Conservation (phyloP, 192 early-diverging fungal genomes). For the Coemansia sp. region DNA sequence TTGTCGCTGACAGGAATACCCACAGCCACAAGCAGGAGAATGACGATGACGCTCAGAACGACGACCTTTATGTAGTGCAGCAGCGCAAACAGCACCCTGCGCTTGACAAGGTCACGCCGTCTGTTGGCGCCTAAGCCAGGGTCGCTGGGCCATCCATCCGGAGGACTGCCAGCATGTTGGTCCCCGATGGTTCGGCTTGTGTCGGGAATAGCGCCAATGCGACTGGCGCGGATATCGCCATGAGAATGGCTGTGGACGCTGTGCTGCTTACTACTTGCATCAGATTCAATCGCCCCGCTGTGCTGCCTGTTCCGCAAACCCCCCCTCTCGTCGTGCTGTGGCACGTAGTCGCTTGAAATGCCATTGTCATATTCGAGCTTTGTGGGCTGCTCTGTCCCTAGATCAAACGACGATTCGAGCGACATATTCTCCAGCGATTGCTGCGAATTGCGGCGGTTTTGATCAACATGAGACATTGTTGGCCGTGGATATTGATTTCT, state of each 20-base stretch:
- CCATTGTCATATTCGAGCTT: not conserved
- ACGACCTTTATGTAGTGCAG: slow-evolving; percentile 37
- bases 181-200: not conserved
- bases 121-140: slow-evolving; percentile 4
- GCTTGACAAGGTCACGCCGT: slow-evolving; percentile 7
- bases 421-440: not conserved
- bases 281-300: slow-evolving; percentile 19
- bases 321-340: not conserved
- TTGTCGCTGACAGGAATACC: slow-evolving; percentile 46
- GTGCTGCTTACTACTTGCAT: slow-evolving; percentile 4
- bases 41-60: slow-evolving; percentile 29
- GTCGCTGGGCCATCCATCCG: slow-evolving; percentile 21
- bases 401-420: not conserved
- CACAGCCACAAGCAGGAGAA: slow-evolving; percentile 41
- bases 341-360: not conserved
- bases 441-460: not conserved
- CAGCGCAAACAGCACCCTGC: not conserved
- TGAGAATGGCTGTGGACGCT: not conserved
- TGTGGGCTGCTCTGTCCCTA: slow-evolving; percentile 1
- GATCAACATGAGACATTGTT: not conserved
- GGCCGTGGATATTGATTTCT: not conserved
- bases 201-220: not conserved
- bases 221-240: not conserved
- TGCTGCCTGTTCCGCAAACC: slow-evolving; percentile 9
- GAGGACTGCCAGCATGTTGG: slow-evolving; percentile 6